Conservation (phyloP, 2,329 filamentous ascomycete species). For the Colletotrichum somersetense region DNA sequence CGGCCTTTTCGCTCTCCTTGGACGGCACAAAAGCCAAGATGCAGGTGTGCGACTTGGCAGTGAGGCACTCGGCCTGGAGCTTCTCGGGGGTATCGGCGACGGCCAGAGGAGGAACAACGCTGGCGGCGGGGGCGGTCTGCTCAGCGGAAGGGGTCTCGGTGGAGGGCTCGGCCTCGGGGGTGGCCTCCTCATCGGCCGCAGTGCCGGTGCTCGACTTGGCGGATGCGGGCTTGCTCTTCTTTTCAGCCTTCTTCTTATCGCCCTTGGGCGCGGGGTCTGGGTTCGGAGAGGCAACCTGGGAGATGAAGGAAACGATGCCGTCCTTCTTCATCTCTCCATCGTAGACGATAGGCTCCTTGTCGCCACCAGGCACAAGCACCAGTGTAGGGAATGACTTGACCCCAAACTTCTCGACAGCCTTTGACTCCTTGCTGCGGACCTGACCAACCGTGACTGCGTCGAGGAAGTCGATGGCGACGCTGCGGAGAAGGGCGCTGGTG, state of each 20-base stretch:
- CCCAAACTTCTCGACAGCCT: constrained; percentile 78
- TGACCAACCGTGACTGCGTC: constrained; percentile 85
- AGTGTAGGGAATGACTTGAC: constrained; percentile 84
- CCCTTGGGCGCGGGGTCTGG: constrained; percentile 74
- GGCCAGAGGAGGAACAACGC: constrained; percentile 71
- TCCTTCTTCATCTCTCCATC: constrained; percentile 89
- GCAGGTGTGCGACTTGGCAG: constrained; percentile 82
- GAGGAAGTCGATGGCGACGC: constrained; percentile 91
- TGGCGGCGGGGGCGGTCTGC: constrained; percentile 45
- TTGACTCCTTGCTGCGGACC: constrained; percentile 83
- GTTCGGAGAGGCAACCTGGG: constrained; percentile 83
- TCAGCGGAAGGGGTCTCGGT: constrained; percentile 49
- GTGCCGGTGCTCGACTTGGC: constrained; percentile 29
- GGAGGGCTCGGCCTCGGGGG: constrained; percentile 53
- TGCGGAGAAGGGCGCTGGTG: constrained; percentile 84
- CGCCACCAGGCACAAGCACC: constrained; percentile 80
- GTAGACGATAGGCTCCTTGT: constrained; percentile 78
- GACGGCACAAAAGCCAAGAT: constrained; percentile 79
- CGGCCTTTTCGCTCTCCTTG: constrained; percentile 60
- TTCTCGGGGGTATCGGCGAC: constrained; percentile 73
- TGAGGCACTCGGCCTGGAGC: constrained; percentile 79
- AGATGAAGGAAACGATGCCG: constrained; percentile 84
- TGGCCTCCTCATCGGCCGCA: constrained; percentile 42
- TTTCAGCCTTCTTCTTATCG: constrained; percentile 54
- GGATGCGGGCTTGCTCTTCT: constrained; percentile 41